Evolutionary conservation across 805 yeast genomes (phyloP).

Genomic region (Priceomyces fermenticarens): DNA sequence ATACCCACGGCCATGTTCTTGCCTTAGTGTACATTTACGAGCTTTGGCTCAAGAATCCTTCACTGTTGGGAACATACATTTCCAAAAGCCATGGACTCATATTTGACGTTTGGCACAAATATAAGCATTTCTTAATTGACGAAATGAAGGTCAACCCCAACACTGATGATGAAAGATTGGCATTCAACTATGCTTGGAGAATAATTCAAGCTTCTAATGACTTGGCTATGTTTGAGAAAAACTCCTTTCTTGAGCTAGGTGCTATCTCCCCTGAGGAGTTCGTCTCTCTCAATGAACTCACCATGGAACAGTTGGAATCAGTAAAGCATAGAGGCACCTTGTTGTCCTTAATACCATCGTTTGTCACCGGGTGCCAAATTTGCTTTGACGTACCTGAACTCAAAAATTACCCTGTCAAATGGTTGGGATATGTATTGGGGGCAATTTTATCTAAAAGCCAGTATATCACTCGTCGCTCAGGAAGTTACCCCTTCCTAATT

Average conservation of each 20-base stretch:
- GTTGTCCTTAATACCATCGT: constrained; percentile 82
- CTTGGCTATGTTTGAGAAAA: constrained; percentile 45
- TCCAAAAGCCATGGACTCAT: constrained; percentile 15
- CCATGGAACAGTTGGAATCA: constrained; percentile 64
- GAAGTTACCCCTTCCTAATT: constrained; percentile 81
- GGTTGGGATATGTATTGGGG: constrained; percentile 59
- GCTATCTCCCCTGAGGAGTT: constrained; percentile 13
- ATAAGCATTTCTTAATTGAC: constrained; percentile 54
- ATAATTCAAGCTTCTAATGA: constrained; percentile 72
- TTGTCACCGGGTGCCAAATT: constrained; percentile 60
- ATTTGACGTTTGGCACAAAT: constrained; percentile 41
- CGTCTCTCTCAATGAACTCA: constrained; percentile 46
- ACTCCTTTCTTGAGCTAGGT: constrained; percentile 3
- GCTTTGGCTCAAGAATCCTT: constrained; percentile 10
- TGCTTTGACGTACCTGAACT: constrained; percentile 36
- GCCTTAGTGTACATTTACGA: constrained; percentile 48
- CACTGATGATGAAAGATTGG: constrained; percentile 40
- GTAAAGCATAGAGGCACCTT: constrained; percentile 92
- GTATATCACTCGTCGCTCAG: constrained; percentile 83
- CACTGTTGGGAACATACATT: constrained; percentile 4
- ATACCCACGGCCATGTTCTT: constrained; percentile 70
- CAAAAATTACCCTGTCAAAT: constrained; percentile 42
- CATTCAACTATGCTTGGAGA: constrained; percentile 77
- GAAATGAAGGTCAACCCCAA: constrained; percentile 37
- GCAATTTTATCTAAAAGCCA: constrained; percentile 58